phyloP scores from a whole-genome alignment of 148 eudicot genomes.

The Cornus kousa region DNA sequence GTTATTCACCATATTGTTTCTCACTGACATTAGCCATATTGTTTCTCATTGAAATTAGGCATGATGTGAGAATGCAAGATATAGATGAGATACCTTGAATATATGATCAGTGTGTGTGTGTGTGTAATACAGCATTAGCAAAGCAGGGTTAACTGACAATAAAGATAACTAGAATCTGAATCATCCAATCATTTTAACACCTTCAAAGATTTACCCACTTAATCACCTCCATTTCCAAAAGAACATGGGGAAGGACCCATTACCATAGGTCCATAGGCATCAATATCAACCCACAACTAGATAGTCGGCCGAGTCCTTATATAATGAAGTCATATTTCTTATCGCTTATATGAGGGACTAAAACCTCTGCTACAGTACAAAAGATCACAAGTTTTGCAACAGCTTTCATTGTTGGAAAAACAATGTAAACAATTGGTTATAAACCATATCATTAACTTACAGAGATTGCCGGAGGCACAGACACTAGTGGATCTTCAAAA shows the following conservation, averaged over 20 bases:
- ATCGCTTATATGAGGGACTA: not conserved
- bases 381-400: not conserved
- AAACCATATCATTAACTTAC: constrained; percentile 35
- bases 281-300: not conserved
- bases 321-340: too few relatives aligned
- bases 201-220: not conserved
- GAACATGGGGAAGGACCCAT: not conserved
- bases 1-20: not conserved
- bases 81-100: not conserved
- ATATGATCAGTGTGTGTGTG: too few relatives aligned
- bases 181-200: not conserved
- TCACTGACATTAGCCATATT: not conserved
- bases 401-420: not conserved
- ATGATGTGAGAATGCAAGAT: not conserved
- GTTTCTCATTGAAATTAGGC: too few relatives aligned
- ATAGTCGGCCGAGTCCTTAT: not conserved
- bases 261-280: not conserved
- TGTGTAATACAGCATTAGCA: too few relatives aligned
- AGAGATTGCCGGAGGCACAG: constrained; percentile 80
- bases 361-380: not conserved
- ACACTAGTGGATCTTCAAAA: constrained; percentile 69
- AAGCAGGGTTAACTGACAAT: not conserved
- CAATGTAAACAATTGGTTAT: not conserved
- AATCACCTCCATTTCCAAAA: not conserved
- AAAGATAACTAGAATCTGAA: not conserved